Conservation (phyloP, 164 flowering plant species). For the Magnolia sinica region DNA sequence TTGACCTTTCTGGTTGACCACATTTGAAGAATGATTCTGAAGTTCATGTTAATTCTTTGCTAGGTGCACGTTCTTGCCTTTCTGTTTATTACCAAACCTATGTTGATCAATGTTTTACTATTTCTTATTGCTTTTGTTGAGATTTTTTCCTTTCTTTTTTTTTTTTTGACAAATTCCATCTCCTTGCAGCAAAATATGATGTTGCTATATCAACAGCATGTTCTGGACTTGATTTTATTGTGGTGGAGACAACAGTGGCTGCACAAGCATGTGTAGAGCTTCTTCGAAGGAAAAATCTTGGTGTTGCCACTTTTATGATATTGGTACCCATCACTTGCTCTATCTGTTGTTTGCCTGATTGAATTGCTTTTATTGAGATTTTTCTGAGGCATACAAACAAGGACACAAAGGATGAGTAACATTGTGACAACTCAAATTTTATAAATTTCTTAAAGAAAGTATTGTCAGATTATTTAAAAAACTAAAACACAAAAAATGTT, state of each 20-base stretch:
- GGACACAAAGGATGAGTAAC: background rate
- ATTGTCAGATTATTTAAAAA: too few relatives aligned
- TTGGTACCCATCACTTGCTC: conserved; percentile 48
- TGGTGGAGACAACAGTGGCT: conserved; percentile 84
- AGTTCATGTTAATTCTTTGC: too few relatives aligned
- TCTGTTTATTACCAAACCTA: background rate
- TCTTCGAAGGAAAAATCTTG: conserved; percentile 73
- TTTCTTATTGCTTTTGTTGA: background rate
- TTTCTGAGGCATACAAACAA: background rate
- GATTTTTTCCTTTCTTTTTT: background rate
- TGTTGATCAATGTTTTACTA: background rate
- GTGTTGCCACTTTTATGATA: conserved; percentile 97
- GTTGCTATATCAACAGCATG: conserved; percentile 94
- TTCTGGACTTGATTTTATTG: conserved; percentile 86
- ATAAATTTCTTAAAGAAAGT: too few relatives aligned
- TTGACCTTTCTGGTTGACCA: too few relatives aligned
- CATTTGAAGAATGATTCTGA: too few relatives aligned
- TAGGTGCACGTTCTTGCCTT: background rate
- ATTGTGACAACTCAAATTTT: background rate
- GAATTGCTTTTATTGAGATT: background rate
- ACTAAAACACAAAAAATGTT: too few relatives aligned
- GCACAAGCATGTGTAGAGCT: conserved; percentile 96
- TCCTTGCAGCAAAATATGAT: conserved; percentile 86
- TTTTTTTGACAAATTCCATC: background rate
- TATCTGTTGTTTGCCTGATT: background rate